Base-by-base conservation (phyloP, 2,329 filamentous ascomycete genomes). In the Lecanicillium sp. region DNA sequence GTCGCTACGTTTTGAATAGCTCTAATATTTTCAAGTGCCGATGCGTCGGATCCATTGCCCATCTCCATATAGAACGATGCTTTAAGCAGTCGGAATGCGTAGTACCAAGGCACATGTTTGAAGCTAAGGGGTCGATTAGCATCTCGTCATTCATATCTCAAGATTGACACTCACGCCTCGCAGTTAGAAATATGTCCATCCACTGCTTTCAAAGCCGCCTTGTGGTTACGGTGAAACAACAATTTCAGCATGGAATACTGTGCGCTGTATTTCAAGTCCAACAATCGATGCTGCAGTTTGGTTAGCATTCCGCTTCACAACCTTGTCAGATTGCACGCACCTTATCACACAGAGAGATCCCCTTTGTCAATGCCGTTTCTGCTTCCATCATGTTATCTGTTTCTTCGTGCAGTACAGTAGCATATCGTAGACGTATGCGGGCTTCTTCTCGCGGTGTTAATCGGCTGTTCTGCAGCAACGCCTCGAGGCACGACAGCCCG, bases 231-330 rank as follows among this genome's bases (percentile, higher is more conserved):
- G 50, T 82, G 79, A 48, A 81, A 85, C 41, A 86, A 65, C 2
- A 84, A 72, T 48, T 84, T 81, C 35, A 81, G 71, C 42, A 84
- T 74, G 13, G 87, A 64, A 54, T 87, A 85, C 46, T 86, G 77
- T 72, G 87, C 86, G 45, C 77, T 78, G 58, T 87, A 87, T 55
- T 86, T 87, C 29, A 88, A 59, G 48, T 89, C 84, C 18, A 59
- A 52, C 42, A 66, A 45, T 8, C 63, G 60, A 40, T 66, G 59
- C 56, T 65, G n/a, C 5, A 17, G 22, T 33, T 17, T 25, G 27
- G 44, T 52, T 58, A 65, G 52, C 56, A 55, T 30, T 11, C 6
- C 11, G 11, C 11, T 11, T 25, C 7, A 25, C 22, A 25, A 11
- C n/a, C n/a, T 25, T 25, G 22, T 25, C 12, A n/a, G 13, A 36